Base-by-base conservation (phyloP, 83 land plant genomes). In the Thuja plicata region DNA sequence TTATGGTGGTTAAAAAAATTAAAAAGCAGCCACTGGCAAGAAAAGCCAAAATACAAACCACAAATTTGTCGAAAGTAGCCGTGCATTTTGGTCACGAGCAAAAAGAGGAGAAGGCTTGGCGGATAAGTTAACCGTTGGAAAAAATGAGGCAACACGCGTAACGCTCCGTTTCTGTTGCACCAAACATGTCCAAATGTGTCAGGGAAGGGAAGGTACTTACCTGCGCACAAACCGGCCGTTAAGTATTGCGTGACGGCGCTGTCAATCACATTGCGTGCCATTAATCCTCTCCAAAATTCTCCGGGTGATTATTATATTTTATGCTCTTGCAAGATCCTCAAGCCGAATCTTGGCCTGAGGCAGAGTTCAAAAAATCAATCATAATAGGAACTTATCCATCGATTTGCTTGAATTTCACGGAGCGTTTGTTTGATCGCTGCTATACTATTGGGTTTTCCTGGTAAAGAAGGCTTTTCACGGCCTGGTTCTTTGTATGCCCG, bases 301-400 rank as follows among this genome's bases (percentile, higher is more conserved):
- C 17, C 17, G 55, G 9, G 7, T 24, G 10, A 27, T 60, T 21
- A 19, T 5, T 27, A 24, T 66, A 24, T 1, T 66, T 66, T 27
- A 0, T 1, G 30, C 71, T 24, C 30, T 5, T 24, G 9, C 2
- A 7, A 27, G 27, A 2, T 66, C 71, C 71, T 60, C 66, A 60
- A 19, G 21, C 27, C 30, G n/a, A 24, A 24, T 27, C n/a, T 24
- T 66, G 71, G 71, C 71, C 2, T 66, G 71, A 24, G 71, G 30
- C 30, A 24, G 27, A 27, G n/a, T 19, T 0, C 4, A 5, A 62
- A 1, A 17, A 19, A 57, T n/a, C n/a, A n/a, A 17, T 6, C 27
- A 0, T 0, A 24, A 1, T 27, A 0, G 2, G n/a, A 0, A 6
- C 27, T 1, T 2, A 24, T 19, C n/a, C 1, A 3, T 27, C 24